Percentiles rank a stretch among this genome's conserved stretches.
Conservation (phyloP, 768 basidiomycete genomes). For the Calocera viscosa region DNA sequence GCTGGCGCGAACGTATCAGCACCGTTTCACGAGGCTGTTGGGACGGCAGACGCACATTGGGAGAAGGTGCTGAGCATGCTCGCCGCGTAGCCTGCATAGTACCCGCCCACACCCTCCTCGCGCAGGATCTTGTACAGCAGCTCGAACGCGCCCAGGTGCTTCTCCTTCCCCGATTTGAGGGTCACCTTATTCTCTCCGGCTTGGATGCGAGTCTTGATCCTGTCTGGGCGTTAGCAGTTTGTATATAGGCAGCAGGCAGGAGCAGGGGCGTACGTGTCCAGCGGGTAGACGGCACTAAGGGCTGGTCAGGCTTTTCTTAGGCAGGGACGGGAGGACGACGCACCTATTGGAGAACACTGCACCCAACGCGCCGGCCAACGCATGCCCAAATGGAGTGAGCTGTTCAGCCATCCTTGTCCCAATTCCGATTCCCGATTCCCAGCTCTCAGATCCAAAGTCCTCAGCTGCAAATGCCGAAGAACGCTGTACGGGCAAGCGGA, state of each 20-base stretch:
- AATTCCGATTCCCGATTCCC: neutral
- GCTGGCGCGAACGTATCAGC: constrained; percentile 37
- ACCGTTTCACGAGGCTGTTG: neutral
- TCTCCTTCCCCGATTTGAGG: constrained; percentile 31
- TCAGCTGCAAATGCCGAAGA: too few relatives aligned
- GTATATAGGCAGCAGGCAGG: neutral
- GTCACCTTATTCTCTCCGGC: constrained; percentile 47
- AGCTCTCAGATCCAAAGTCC: too few relatives aligned
- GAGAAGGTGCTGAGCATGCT: constrained; percentile 99
- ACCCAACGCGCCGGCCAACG: constrained; percentile 84
- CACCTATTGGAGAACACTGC: constrained; percentile 90
- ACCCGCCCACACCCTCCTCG: constrained; percentile 69
- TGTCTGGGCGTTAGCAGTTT: constrained; percentile 25
- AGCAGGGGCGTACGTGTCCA: constrained; percentile 70
- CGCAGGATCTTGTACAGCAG: constrained; percentile 60
- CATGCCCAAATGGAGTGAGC: constrained; percentile 77
- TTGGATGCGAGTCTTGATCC: constrained; percentile 91
- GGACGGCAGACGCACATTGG: constrained; percentile 55
- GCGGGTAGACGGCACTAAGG: constrained; percentile 78
- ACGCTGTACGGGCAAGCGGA: too few relatives aligned
- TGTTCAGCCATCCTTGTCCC: constrained; percentile 23
- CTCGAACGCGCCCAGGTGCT: constrained; percentile 40
- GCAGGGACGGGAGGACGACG: constrained; percentile 27
- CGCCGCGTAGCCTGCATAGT: constrained; percentile 85
- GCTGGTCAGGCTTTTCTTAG: neutral